A percentile compares a stretch with the other conserved stretches of the same genome.
Evolutionary conservation across 2,329 filamentous ascomycete genomes (phyloP).

Genomic region (Aureobasidium sp.): DNA sequence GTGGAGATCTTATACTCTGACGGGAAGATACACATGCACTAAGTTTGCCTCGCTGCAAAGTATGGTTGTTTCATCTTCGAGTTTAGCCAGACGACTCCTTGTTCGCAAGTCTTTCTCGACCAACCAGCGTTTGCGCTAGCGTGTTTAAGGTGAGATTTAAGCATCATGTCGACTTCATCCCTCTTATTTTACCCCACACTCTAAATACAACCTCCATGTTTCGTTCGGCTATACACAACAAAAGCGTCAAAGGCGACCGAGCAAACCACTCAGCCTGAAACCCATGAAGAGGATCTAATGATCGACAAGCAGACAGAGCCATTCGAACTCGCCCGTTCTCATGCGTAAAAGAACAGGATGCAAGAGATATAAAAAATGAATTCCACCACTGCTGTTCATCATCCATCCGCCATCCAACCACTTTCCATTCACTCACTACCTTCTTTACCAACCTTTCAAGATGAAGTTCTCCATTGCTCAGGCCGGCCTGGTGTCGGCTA

Average conservation of each 20-base stretch:
- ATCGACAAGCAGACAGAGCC: background rate
- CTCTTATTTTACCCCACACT: slow-evolving; percentile 8
- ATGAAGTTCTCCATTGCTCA: slow-evolving; percentile 17
- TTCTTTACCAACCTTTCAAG: slow-evolving; percentile 1
- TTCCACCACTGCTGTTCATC: background rate
- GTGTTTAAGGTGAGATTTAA: slow-evolving; percentile 1
- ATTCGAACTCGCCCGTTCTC: background rate
- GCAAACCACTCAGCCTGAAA: slow-evolving; percentile 13
- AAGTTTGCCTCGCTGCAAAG: slow-evolving; percentile 3
- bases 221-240: slow-evolving; percentile 12
- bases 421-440: slow-evolving; percentile 7
- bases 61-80: slow-evolving; percentile 7
- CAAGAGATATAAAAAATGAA: slow-evolving; percentile 3
- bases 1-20: background rate
- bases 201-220: slow-evolving; percentile 10
- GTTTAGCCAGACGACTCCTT: slow-evolving; percentile 13
- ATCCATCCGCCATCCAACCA: slow-evolving; percentile 2
- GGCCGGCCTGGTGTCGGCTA: slow-evolving; percentile 14
- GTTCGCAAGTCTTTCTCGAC: background rate
- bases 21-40: slow-evolving; percentile 1
- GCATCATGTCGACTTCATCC: slow-evolving; percentile 6
- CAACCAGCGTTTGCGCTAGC: background rate
- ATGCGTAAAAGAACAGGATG: background rate
- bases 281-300: slow-evolving; percentile 1
- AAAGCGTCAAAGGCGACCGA: background rate